These are phyloP conservation scores for Gaertneriomyces semiglobifer DNA, from an alignment of 192 early-diverging fungal genomes.

Conservation along the genomic window DNA sequence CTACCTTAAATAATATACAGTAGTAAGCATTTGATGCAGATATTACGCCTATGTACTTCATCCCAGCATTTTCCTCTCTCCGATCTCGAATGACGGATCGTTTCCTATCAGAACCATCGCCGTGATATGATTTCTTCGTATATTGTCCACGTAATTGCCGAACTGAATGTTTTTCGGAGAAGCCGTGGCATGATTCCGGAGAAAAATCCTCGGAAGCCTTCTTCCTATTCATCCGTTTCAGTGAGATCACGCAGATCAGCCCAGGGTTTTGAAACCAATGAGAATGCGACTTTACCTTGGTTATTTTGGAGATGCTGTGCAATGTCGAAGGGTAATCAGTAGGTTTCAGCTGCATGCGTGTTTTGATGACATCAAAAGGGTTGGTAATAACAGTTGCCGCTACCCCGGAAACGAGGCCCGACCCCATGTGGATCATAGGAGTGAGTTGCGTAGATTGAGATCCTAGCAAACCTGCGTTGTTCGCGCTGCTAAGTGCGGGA, in stretches of 20 bases:
- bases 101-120: too few species aligned
- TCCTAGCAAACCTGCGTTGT: not conserved
- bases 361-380: slow-evolving; percentile 92
- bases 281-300: slow-evolving; percentile 12
- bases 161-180: slow-evolving; percentile 75
- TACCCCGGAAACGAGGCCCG: slow-evolving; percentile 66
- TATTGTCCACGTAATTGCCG: slow-evolving; percentile 88
- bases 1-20: too few species aligned
- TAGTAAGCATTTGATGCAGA: too few species aligned
- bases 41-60: too few species aligned
- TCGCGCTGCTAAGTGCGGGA: not conserved
- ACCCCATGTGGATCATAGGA: slow-evolving; percentile 58
- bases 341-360: slow-evolving; percentile 87
- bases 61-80: too few species aligned
- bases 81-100: too few species aligned
- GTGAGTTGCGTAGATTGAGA: not conserved
- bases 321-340: slow-evolving; percentile 56
- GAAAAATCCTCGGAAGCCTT: slow-evolving; percentile 76
- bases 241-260: not conserved
- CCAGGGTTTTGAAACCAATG: not conserved
- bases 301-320: slow-evolving; percentile 46
- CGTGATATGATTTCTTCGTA: slow-evolving; percentile 71
- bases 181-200: slow-evolving; percentile 78
- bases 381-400: slow-evolving; percentile 78
- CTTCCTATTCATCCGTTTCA: slow-evolving; percentile 49